Base-by-base conservation (phyloP, 2,329 filamentous ascomycete genomes). In the Fusarium sp. region DNA sequence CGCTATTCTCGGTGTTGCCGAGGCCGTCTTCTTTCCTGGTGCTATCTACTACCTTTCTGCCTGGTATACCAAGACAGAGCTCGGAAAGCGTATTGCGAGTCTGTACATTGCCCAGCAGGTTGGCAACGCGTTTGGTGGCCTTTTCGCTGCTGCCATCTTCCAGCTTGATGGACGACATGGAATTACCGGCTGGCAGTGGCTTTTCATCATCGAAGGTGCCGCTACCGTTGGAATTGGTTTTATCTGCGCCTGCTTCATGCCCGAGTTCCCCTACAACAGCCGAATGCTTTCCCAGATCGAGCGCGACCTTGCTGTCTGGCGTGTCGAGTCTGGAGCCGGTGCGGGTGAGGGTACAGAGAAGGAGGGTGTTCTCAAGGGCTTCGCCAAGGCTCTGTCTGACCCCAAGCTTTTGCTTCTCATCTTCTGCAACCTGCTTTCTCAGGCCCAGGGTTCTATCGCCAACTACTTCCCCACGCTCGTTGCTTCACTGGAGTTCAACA, bases 21-120 rank as follows among this genome's bases (percentile, higher is more conserved):
- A 89, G 70, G 88, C 88, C 1, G 84, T 86, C 4, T 88, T 87
- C 75, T 88, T 88, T 72, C 83, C 83, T 0, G 83, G 82, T 0
- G 79, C 78, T 1, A 73, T 84, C 2, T 83, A 79, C 59, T 81
- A 77, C 30, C 69, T 84, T 0, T 81, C 78, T 0, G 68, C 78
- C 1, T 85, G 81, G 73, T 85, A 85, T 56, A 84, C 79, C 7
- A 75, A 80, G 10, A 77, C 78, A 60, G 60, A 83, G 65, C 75
- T 80, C 3, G 77, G 75, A 5, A 68, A 79, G 13, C 73, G 81
- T 6, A 74, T 77, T 0, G 73, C 74, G 4, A 78, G 75, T 7
- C 72, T 75, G 7, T 74, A 77, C 55, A 59, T 78, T 1, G 78
- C 77, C 1, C 77, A 79, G n/a, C 59, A 62, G 37, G n/a, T 70